Base-by-base conservation (phyloP, 768 basidiomycete species). In the Amanita rubescens region DNA sequence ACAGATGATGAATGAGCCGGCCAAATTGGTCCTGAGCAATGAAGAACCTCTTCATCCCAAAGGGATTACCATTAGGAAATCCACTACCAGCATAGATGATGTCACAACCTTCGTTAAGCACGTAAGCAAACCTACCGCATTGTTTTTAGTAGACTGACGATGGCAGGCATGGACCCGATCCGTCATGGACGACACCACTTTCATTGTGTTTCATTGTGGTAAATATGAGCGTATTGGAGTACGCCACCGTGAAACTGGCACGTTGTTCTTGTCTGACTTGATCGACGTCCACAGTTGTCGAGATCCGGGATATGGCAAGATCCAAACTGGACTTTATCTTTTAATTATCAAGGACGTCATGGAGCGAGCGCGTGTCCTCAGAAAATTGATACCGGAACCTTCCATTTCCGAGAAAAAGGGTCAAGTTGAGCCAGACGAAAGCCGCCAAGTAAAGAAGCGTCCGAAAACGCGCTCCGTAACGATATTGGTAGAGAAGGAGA, bases 141-240 rank as follows among this genome's bases (percentile, higher is more conserved):
- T 30, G n/a, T 30, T 8, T 30, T 30, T 30, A 30, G 5, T 8
- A 3, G 27, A 4, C 27, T 30, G 27, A 30, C 27, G 8, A 39
- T 24, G 9, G n/a, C 24, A 50, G 49, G 49, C 49, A 20, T 50
- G 49, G 49, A 50, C 35, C 4, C 9, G 38, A 17, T 37, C 33
- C 12, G 32, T 25, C 12, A n/a, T 20, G 8, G 17, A 20, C 12
- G 49, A 50, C 32, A 37, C 32, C 2, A 50, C 49, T 15, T 50
- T 50, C 25, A 38, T 50, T 10, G 10, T 50, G 5, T 50, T 50
- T 32, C n/a, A 41, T 38, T 38, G 35, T 14, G 49, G 49, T 5
- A 35, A 25, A 38, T 41, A 50, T 15, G 49, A 50, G 9, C 49
- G 49, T 19, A 50, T 50, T 7, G 49, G 49, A 38, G n/a, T 50